These are phyloP conservation scores for Neopestalotiopsis sp. DNA, from an alignment of 2,329 filamentous ascomycete genomes.

Conservation along the genomic window DNA sequence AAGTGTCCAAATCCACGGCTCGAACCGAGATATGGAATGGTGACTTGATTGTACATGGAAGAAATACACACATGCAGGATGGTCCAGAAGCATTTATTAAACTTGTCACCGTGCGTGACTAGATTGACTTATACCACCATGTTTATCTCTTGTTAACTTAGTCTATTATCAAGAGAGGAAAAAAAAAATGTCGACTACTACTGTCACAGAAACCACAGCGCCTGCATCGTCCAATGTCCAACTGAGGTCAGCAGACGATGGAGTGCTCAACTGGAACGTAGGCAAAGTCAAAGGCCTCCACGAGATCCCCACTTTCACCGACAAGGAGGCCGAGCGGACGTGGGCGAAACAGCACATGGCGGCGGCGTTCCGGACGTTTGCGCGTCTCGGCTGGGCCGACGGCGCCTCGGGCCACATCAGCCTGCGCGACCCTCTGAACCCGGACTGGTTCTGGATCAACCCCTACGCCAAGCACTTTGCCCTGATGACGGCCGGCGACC, in stretches of 20 bases:
- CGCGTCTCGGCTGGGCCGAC: conserved; percentile 63
- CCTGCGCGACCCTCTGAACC: conserved; percentile 65
- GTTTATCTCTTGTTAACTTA: not conserved
- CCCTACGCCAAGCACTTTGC: conserved; percentile 67
- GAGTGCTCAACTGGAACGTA: too few species aligned
- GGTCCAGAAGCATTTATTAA: not conserved
- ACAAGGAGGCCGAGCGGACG: too few species aligned
- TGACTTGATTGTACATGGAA: not conserved
- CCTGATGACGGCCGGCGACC: conserved; percentile 63
- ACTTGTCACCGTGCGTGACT: not conserved
- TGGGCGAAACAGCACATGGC: conserved; percentile 42
- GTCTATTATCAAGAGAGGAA: not conserved
- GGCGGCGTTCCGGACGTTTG: conserved; percentile 62
- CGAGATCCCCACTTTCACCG: too few species aligned
- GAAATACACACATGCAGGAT: not conserved
- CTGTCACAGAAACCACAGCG: not conserved
- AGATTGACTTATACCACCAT: not conserved
- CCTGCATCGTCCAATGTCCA: not conserved
- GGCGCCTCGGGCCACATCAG: conserved; percentile 69
- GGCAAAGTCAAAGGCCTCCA: too few species aligned
- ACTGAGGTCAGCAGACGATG: not conserved
- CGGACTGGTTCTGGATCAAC: conserved; percentile 69
- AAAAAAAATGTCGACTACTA: not conserved
- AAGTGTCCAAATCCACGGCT: not conserved
- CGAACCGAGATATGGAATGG: not conserved